Base-by-base conservation (phyloP, 371 early-diverging fungal species). In the Mucor sp. region DNA sequence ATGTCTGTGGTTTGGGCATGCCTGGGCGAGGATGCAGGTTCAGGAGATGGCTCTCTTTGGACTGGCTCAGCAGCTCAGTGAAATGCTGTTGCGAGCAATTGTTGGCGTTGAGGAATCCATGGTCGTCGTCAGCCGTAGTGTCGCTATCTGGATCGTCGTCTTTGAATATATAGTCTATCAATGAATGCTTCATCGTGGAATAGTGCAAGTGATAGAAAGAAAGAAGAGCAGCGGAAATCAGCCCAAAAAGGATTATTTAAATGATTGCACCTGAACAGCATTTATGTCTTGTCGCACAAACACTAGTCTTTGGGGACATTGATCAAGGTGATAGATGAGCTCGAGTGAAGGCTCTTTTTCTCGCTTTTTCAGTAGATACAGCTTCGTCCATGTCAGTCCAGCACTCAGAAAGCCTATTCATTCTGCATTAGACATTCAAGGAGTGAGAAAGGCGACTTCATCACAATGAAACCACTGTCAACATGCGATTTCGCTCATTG, bases 31-130 rank as follows among this genome's bases (percentile, higher is more conserved):
- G 6, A 1, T 33, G 28, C 9, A 5, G 6, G 7, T 11, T 27
- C 17, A n/a, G 12, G 7, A 14, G 4, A 43, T 37, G 43, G 25
- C 30, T 17, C 4, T 50, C 55, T 53, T 53, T 65, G 23, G 60
- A 39, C 23, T 39, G 41, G 35, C 58, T 27, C 19, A 43, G 25
- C 11, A 60, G n/a, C 43, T 60, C 43, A n/a, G n/a, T 27, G 27
- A 58, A 35, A 58, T 58, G 59, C 6, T 58, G 59, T 37, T 37
- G 33, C 11, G 64, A 41, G 27, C 37, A 50, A 50, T 63, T 39
- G 25, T 37, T 56, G 0, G 6, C 15, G 39, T 53, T 35, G 8
- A 63, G 37, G 4, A 55, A 55, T 55, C 30, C 55, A 28, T 28
- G 55, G 5, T 55, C 55, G 8, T 55, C 55, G 28, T 55, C 55